Evolutionary conservation across 495 filamentous ascomycete genomes (phyloP).

Genomic region (Jackrogersella multiformis): DNA sequence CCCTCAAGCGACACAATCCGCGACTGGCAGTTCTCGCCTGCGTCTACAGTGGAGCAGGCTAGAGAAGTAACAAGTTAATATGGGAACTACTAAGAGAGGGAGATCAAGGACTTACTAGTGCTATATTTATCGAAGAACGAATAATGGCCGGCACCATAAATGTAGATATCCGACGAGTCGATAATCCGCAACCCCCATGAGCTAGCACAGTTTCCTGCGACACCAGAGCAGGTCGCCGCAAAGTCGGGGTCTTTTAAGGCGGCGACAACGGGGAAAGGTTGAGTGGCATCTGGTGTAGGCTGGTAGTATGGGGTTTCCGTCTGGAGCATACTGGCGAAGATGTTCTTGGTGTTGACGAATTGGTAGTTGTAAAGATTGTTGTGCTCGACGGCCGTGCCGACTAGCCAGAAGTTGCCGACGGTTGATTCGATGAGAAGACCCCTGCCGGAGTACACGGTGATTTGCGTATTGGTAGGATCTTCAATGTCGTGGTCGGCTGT

Average conservation of each 20-base stretch:
- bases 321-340: constrained; percentile 81
- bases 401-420: constrained; percentile 65
- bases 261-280: constrained; percentile 61
- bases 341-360: constrained; percentile 70
- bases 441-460: constrained; percentile 76
- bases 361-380: constrained; percentile 85
- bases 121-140: constrained; percentile 75
- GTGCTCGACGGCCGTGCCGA: constrained; percentile 81
- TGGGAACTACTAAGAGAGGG: neutral
- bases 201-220: constrained; percentile 61
- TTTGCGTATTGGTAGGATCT: constrained; percentile 66
- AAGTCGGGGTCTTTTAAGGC: constrained; percentile 69
- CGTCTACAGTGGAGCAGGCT: constrained; percentile 54
- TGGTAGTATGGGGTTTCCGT: constrained; percentile 83
- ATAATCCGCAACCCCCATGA: constrained; percentile 74
- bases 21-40: constrained; percentile 63
- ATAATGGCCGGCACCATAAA: constrained; percentile 80
- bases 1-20: constrained; percentile 63
- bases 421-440: constrained; percentile 68
- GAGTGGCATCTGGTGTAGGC: constrained; percentile 67
- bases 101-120: constrained; percentile 38
- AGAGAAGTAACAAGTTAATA: neutral
- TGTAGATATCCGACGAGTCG: constrained; percentile 63
- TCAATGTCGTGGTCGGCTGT: constrained; percentile 94
- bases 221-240: constrained; percentile 53